Evolutionary conservation across 495 filamentous ascomycete genomes (phyloP), one percentile per base, ranked within the genome.

Genomic region (Tetracladium setigerum): DNA sequence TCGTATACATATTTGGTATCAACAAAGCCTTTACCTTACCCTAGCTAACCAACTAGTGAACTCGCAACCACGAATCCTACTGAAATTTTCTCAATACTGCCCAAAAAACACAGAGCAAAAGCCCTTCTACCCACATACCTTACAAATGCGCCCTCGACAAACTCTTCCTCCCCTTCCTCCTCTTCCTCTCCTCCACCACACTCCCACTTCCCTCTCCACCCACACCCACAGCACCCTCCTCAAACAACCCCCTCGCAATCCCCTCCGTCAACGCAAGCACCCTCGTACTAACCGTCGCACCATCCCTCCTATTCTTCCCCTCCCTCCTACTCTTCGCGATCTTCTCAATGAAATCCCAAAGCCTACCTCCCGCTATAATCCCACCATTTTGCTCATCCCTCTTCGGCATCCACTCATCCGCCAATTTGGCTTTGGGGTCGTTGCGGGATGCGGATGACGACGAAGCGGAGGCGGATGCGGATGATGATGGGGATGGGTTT

Each of bases 241-340:
- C 62, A 52, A 77, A 79, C 33, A 81, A 51, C 46, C 60, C 67
- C 46, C 55, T 50, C 10, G 74, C 77, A 38, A 79, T 52, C 42
- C 50, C 62, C 36, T 54, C 65, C 6, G 49, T 52, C 16, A 54
- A 44, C 32, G 53, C 62, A 22, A 98, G 58, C 1, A 98, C 89
- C n/a, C 92, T 70, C 0, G 78, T 87, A 41, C 79, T 82, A 15
- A 98, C 90, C 1, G 89, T 95, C 1, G 84, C 84, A 12, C 89
- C 89, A 63, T 98, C 92, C 19, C 92, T 74, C 12, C 92, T 67
- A 65, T 96, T 95, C 78, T 96, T 97, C 5, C 92, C 92, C 69
- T 96, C 92, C 31, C 90, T 73, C 49, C 92, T 65, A 32, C 79
- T 85, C 40, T 79, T 74, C 6, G 88, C 86, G 39, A 98, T 95